These are phyloP conservation scores for Aspergillus novoparasiticus DNA, from an alignment of 2,329 filamentous ascomycete genomes.

Conservation along the genomic window DNA sequence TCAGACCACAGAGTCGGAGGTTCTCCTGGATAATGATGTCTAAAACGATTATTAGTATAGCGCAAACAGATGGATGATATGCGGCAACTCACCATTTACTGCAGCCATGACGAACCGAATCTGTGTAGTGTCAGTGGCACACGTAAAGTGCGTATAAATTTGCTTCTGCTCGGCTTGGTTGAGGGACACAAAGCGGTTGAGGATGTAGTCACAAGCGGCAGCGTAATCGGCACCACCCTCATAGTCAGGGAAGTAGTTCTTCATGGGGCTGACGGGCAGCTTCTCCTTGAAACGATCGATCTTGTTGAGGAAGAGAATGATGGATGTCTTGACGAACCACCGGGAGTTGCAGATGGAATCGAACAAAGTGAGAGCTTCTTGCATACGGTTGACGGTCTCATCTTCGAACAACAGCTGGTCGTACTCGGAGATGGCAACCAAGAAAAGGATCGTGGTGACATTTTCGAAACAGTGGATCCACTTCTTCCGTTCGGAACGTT, in stretches of 20 bases:
- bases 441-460: constrained; percentile 93
- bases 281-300: constrained; percentile 77
- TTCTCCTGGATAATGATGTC: constrained; percentile 99
- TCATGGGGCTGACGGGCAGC: constrained; percentile 71
- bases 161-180: constrained; percentile 99
- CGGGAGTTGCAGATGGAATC: constrained; percentile 73
- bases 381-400: constrained; percentile 83
- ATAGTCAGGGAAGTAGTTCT: constrained; percentile 75
- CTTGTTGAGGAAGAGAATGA: constrained; percentile 75
- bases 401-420: constrained; percentile 95
- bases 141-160: constrained; percentile 99
- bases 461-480: constrained; percentile 99
- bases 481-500: constrained; percentile 96
- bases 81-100: constrained; percentile 79
- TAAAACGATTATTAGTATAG: constrained; percentile 45
- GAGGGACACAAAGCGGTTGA: constrained; percentile 96
- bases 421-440: constrained; percentile 96
- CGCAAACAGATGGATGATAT: not conserved
- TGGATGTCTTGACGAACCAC: constrained; percentile 73
- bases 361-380: constrained; percentile 70
- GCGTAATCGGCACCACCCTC: constrained; percentile 95
- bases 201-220: constrained; percentile 95
- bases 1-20: constrained; percentile 92
- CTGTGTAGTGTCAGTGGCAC: constrained; percentile 96
- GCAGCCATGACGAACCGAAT: constrained; percentile 99